Percentiles rank a stretch among this genome's conserved stretches.
Conservation (phyloP, 768 basidiomycete species). For the Dictyophora rubrovolvata region DNA sequence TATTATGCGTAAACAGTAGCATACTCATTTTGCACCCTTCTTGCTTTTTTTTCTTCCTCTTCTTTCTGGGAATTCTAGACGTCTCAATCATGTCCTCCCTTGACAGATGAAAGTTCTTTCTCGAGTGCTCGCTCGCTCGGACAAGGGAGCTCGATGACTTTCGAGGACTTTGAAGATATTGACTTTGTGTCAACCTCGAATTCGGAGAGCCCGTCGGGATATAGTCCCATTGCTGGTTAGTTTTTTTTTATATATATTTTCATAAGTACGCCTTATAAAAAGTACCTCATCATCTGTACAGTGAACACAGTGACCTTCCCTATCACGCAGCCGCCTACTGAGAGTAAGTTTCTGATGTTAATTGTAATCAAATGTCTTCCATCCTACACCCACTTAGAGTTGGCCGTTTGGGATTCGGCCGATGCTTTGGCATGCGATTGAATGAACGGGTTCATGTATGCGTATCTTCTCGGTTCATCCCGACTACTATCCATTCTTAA, state of each 20-base stretch:
- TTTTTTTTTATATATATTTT: not conserved
- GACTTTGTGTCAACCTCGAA: not conserved
- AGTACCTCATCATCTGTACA: not conserved
- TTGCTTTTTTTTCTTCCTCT: not conserved
- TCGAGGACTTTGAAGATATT: not conserved
- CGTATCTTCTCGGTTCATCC: not conserved
- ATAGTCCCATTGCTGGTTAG: not conserved
- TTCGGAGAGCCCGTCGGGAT: not conserved
- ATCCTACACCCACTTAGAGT: not conserved
- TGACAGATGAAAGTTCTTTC: not conserved
- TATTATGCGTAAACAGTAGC: not conserved
- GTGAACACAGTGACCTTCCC: not conserved
- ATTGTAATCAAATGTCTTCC: not conserved
- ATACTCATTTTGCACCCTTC: not conserved
- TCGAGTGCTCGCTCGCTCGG: not conserved
- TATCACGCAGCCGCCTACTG: not conserved
- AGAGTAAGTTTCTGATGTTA: not conserved
- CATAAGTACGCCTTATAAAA: not conserved
- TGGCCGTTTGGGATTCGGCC: not conserved
- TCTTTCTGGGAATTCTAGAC: not conserved
- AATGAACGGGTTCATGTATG: not conserved
- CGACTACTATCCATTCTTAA: not conserved
- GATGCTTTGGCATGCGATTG: not conserved
- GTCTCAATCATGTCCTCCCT: not conserved
- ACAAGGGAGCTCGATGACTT: not conserved